Percentiles rank a stretch among this genome's conserved stretches.
Evolutionary conservation across 1,284 basidiomycete genomes (phyloP).

Genomic region (Coniferiporia sulphurascens): DNA sequence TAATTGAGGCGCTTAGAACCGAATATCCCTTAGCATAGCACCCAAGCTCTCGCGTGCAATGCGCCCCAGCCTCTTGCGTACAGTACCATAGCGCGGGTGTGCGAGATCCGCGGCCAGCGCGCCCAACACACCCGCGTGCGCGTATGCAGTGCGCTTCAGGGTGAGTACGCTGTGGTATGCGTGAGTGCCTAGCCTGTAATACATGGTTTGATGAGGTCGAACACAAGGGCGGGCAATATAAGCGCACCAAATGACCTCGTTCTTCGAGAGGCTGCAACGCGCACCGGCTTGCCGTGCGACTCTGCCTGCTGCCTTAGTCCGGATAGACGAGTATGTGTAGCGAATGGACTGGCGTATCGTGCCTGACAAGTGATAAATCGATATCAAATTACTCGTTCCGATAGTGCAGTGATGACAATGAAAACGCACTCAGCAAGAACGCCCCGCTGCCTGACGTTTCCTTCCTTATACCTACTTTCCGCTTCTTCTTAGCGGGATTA

Average conservation of each 20-base stretch:
- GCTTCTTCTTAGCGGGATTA: not conserved
- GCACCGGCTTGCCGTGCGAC: slow-evolving; percentile 37
- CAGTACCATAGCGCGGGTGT: slow-evolving; percentile 38
- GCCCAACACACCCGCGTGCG: slow-evolving; percentile 35
- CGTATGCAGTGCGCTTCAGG: slow-evolving; percentile 48
- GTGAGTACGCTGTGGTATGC: slow-evolving; percentile 69
- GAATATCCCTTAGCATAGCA: slow-evolving; percentile 22
- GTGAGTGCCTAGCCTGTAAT: slow-evolving; percentile 68
- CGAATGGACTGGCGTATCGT: slow-evolving; percentile 55
- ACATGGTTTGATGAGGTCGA: not conserved
- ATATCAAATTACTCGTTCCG: not conserved
- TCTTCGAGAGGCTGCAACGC: slow-evolving; percentile 41
- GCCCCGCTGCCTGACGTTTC: not conserved
- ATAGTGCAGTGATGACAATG: not conserved
- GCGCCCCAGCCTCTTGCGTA: slow-evolving; percentile 38
- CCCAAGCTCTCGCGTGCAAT: slow-evolving; percentile 47
- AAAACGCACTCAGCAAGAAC: slow-evolving; percentile 2
- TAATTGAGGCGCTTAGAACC: slow-evolving; percentile 7
- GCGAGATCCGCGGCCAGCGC: slow-evolving; percentile 47
- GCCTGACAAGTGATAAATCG: slow-evolving; percentile 31
- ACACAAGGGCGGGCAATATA: not conserved
- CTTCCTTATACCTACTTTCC: not conserved
- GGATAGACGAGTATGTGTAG: slow-evolving; percentile 50
- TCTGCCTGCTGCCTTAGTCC: slow-evolving; percentile 42
- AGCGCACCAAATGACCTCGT: slow-evolving; percentile 59